Base-by-base conservation (phyloP, 306 rosid genomes). In the Prunus mume region DNA sequence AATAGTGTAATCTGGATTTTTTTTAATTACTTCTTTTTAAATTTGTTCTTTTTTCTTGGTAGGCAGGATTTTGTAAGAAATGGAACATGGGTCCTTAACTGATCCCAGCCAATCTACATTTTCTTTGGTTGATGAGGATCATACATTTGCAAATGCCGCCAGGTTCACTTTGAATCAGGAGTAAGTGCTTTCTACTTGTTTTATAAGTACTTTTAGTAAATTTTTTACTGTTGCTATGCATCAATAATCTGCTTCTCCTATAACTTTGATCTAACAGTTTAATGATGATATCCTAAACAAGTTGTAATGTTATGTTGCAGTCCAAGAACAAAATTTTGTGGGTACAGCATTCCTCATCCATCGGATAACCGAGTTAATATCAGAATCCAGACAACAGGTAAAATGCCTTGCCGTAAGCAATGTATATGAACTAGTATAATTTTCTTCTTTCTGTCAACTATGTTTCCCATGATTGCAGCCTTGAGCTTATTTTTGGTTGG, bases 281-380 rank as follows among this genome's bases (percentile, higher is more conserved):
- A 65, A 24, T 68, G 49, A 15, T 46, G 28, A 12, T 27, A 63
- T 78, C 17, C 65, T 81, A 12, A 80, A 74, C 58, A 20, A 49
- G 1, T 24, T 56, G 9, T 65, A 0, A 68, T 80, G 56, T 84
- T 84, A 6, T 74, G 15, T 84, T 87, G 87, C 91, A 88, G 93
- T 74, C 96, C 93, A 67, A 84, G 93, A 78, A 87, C 85, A 68
- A 60, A 87, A 71, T 93, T 90, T 72, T 78, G 85, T 63, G 98
- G 97, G 18, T 88, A 91, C 81, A 93, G 88, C 94, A 93, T 90
- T 79, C 97, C 98, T 72, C 97, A 93, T 86, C 98, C 93, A 57
- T 93, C 93, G 32, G 96, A 93, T 10, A 91, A 88, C 71, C 87
- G 82, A 47, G 98, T 91, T 77, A 93, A 93, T 73, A 80, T 90